Evolutionary conservation across 306 rosid genomes (phyloP), one percentile per base, ranked within the genome.

Genomic region (Pachyrhizus erosus): DNA sequence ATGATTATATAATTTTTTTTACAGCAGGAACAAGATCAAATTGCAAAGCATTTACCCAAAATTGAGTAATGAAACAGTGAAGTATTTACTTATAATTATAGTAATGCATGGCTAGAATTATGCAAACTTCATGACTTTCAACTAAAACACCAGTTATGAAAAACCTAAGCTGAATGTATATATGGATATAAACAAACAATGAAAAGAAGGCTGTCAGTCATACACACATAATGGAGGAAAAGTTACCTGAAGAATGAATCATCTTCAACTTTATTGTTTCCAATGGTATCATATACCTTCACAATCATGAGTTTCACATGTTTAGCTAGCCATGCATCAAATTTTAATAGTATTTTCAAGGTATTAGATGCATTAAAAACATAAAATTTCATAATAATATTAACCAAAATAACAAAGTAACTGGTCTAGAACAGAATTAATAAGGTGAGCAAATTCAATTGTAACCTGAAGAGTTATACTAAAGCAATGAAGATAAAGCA

Each of bases 201-300:
- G 84, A 82, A 52, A 57, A 75, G 48, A 48, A 75, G 60, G 61
- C 78, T 72, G 26, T 24, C 58, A 33, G 67, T 45, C 64, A 78
- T 34, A 69, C 61, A 81, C 11, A 64, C n/a, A 66, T 48, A 69
- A 71, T 42, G 83, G 45, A 39, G 49, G 70, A 9, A 29, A 51
- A 81, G 78, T 80, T 84, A 88, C 98, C 97, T 87, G 83, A 85
- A 72, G 78, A 73, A 77, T 82, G 87, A 73, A 17, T 91, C 98
- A 61, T 96, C 97, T 2, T 95, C 98, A 39, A 86, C 92, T 89
- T 91, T 91, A 86, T 71, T 91, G 94, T 89, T 92, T 84, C 98
- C 98, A 80, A 91, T 83, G 54, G 98, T 96, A 88, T 96, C 99
- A 86, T 92, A 93, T 62, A 93, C 98, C 99, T 96, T 83, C 83